Evolutionary conservation across 2,329 filamentous ascomycete genomes (phyloP), one percentile per base, ranked within the genome.

Genomic region (Ambrosiella beaveri): DNA sequence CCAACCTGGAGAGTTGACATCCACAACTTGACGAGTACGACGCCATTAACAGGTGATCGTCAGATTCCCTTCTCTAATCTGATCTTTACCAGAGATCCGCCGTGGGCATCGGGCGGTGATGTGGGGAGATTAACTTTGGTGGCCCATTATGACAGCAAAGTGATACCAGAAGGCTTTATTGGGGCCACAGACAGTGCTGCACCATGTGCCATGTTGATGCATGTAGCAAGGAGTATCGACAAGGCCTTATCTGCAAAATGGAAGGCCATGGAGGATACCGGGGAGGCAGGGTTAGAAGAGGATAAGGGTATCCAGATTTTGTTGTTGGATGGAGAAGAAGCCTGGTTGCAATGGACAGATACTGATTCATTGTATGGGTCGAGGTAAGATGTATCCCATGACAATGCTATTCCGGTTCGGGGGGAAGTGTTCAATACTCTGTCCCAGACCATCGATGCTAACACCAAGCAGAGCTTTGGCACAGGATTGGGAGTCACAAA

Each of bases 121-220:
- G 82, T 93, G 1, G 83, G 84, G 47, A 75, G 89, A 54, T 72
- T 97, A 66, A 91, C 88, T 12, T 76, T 98, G 57, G 93, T 91
- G 6, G 93, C 93, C 45, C 93, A 98, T 68, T 97, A 95, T 68
- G 93, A 98, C 65, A 90, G 83, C 67, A 86, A 95, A 70, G 76
- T 85, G 59, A 75, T 74, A 35, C 91, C 90, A 0, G 73, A 82
- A 61, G 91, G 89, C 0, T 98, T 98, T 68, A 86, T 98, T 60
- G 93, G 93, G 0, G 93, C 91, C 0, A 94, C 82, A 12, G 93
- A 98, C 67, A 95, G 88, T 65, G 93, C 93, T 1, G 93, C 87
- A 15, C 90, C 93, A 8, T 97, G 91, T 69, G 93, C 93, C 0
- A 89, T 97, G 77, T 75, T 98, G 60, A 78, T 98, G 80, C 87